These are phyloP conservation scores for Taiozyma onychis DNA, from an alignment of 1,139 yeast genomes.

Conservation along the genomic window DNA sequence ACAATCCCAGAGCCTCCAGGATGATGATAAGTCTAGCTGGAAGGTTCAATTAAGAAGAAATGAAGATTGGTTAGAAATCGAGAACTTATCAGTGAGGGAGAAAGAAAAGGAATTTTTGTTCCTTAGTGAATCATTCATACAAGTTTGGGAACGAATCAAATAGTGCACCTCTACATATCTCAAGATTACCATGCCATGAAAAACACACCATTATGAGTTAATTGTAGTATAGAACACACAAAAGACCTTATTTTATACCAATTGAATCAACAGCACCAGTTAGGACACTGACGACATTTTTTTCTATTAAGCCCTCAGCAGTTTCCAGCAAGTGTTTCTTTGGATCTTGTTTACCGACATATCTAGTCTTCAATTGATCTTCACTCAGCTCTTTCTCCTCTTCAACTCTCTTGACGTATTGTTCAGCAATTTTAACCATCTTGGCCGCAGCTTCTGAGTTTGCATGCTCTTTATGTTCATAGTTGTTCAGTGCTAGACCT, in stretches of 20 bases:
- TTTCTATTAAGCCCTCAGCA: constrained; percentile 81
- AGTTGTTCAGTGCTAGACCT: constrained; percentile 77
- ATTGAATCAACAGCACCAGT: constrained; percentile 87
- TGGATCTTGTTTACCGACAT: constrained; percentile 98
- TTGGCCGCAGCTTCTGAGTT: constrained; percentile 69
- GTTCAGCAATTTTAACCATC: constrained; percentile 87
- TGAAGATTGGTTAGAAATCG: constrained; percentile 52
- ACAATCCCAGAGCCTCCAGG: constrained; percentile 17
- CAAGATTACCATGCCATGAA: background rate
- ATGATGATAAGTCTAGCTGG: constrained; percentile 38
- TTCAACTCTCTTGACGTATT: constrained; percentile 83
- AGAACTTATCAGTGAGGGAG: constrained; percentile 41
- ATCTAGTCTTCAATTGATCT: constrained; percentile 89
- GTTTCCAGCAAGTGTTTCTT: constrained; percentile 93
- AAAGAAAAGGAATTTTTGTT: constrained; percentile 57
- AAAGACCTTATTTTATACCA: constrained; percentile 50
- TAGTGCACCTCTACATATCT: background rate
- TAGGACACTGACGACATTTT: constrained; percentile 79
- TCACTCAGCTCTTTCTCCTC: constrained; percentile 89
- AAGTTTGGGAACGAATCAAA: constrained; percentile 50
- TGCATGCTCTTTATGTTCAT: constrained; percentile 69
- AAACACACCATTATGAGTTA: background rate
- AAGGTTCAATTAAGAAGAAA: constrained; percentile 42
- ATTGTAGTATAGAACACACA: background rate
- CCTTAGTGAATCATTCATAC: constrained; percentile 57